Evolutionary conservation across 768 basidiomycete genomes (phyloP).

Genomic region (Coprinellus aureogranulatus): DNA sequence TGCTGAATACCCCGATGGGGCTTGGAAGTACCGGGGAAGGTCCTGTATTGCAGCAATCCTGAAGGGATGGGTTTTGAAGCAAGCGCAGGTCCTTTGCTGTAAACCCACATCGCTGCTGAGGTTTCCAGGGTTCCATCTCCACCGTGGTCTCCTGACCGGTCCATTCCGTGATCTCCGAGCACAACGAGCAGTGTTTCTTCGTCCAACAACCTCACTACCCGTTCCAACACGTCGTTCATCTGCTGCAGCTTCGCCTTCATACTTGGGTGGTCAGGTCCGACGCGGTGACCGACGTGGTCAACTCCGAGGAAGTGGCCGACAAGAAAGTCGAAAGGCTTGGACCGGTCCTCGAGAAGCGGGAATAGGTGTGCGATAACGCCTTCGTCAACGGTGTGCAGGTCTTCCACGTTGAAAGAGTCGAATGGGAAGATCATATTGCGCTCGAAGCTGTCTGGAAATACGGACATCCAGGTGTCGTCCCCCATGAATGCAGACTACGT

Average conservation of each 20-base stretch:
- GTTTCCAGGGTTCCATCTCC: conserved; percentile 87
- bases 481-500: conserved; percentile 84
- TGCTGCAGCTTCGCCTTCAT: conserved; percentile 86
- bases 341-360: conserved; percentile 60
- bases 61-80: conserved; percentile 40
- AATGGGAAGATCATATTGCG: conserved; percentile 77
- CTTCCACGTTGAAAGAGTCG: conserved; percentile 98
- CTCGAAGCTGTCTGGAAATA: conserved; percentile 78
- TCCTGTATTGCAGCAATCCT: conserved; percentile 49
- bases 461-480: conserved; percentile 93
- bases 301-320: conserved; percentile 94
- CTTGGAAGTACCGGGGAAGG: conserved; percentile 57
- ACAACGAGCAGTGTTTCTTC: conserved; percentile 89
- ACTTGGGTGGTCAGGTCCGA: conserved; percentile 83
- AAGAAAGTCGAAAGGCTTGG: conserved; percentile 75
- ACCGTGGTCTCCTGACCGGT: conserved; percentile 89
- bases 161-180: conserved; percentile 98
- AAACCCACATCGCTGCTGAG: conserved; percentile 86
- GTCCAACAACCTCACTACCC: conserved; percentile 72
- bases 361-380: conserved; percentile 85
- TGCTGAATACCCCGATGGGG: conserved; percentile 76
- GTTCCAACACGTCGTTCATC: conserved; percentile 77
- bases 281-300: conserved; percentile 93
- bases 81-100: conserved; percentile 70
- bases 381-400: conserved; percentile 91